These are phyloP conservation scores for Hirschfeldia incana DNA, from an alignment of 345 rosid genomes.

Conservation along the genomic window DNA sequence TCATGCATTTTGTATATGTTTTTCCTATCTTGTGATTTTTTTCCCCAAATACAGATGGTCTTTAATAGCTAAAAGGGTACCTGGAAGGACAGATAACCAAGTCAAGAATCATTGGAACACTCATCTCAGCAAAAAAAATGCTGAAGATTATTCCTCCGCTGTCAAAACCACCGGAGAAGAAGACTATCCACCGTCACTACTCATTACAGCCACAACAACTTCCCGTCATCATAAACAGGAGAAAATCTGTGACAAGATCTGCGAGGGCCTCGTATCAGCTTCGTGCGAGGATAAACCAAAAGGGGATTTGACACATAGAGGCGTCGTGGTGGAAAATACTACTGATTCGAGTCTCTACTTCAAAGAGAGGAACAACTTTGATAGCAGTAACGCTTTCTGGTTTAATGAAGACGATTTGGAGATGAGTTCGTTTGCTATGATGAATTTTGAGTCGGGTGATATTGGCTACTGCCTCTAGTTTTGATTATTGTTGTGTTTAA, in stretches of 20 bases:
- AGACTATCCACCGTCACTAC: constrained; percentile 23
- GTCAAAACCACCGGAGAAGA: constrained; percentile 18
- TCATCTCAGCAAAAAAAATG: constrained; percentile 48
- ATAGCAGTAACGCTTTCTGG: constrained; percentile 39
- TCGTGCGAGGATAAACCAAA: background rate
- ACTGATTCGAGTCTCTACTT: background rate
- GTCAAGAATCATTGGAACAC: constrained; percentile 63
- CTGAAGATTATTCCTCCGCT: constrained; percentile 21
- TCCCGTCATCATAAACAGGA: constrained; percentile 55
- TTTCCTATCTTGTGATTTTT: background rate
- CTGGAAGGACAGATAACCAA: constrained; percentile 65
- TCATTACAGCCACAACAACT: constrained; percentile 52
- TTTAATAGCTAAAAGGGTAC: constrained; percentile 60
- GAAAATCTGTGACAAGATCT: constrained; percentile 32
- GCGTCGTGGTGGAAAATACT: background rate
- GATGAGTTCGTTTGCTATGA: constrained; percentile 31
- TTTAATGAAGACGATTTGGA: constrained; percentile 37
- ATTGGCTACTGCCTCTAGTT: constrained; percentile 23
- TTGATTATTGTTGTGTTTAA: background rate
- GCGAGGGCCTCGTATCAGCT: background rate
- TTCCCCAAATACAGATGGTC: constrained; percentile 47
- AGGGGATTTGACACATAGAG: constrained; percentile 6
- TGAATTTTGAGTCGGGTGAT: constrained; percentile 40
- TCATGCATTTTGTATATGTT: background rate
- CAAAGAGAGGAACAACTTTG: background rate